Percentiles rank a stretch among this genome's conserved stretches.
Conservation (phyloP, 2,329 filamentous ascomycete genomes). For the Aureobasidium leucospermi region DNA sequence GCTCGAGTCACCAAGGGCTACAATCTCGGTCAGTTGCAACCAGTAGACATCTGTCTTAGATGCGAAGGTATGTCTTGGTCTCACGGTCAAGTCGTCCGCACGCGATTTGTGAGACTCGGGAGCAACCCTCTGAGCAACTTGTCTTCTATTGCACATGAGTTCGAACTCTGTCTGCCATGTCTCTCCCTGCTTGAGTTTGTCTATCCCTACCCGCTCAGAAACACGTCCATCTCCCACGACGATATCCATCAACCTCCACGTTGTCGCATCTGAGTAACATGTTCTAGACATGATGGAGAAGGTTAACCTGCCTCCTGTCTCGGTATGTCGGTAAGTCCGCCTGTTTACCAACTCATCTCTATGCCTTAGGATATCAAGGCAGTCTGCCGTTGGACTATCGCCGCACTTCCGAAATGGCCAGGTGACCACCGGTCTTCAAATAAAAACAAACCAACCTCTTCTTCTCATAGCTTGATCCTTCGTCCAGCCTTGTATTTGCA, state of each 20-base stretch:
- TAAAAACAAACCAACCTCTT: constrained; percentile 10
- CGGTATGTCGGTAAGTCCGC: background rate
- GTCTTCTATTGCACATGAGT: background rate
- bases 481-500: background rate
- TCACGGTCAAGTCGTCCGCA: constrained; percentile 8
- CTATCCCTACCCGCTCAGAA: constrained; percentile 13
- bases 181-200: constrained; percentile 1
- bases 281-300: constrained; percentile 12
- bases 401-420: background rate
- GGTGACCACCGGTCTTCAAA: constrained; percentile 1
- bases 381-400: constrained; percentile 1
- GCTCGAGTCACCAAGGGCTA: background rate
- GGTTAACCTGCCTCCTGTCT: constrained; percentile 8
- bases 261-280: constrained; percentile 13
- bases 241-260: constrained; percentile 1
- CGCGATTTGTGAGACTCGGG: constrained; percentile 2
- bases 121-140: background rate
- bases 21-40: constrained; percentile 4
- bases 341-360: background rate
- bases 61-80: constrained; percentile 5
- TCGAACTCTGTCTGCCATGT: constrained; percentile 10
- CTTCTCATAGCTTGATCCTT: background rate
- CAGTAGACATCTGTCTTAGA: constrained; percentile 1
- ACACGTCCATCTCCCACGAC: background rate
- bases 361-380: background rate